Evolutionary conservation across 1,284 basidiomycete genomes (phyloP), one percentile per base, ranked within the genome.

Genomic region (Ganoderma sinense): DNA sequence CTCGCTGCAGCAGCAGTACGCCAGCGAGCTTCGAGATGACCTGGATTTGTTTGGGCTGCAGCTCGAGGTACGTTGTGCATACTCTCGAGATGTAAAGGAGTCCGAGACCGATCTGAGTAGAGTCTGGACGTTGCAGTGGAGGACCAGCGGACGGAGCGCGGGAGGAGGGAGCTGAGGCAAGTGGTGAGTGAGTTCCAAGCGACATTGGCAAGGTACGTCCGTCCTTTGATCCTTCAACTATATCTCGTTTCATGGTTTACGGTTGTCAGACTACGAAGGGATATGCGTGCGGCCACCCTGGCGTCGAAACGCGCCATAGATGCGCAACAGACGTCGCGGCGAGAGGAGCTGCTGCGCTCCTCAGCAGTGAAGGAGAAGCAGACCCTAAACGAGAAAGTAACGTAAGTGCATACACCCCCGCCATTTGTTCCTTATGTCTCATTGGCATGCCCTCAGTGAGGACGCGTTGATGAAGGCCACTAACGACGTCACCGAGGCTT

Each of bases 401-500:
- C 83, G 91, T 90, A 70, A 66, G 88, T 11, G 23, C 23, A 51
- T 48, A 26, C 87, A 14, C 33, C 40, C 40, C 16, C 29, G 31
- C 26, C 18, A 26, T 36, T 69, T 26, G 10, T 56, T n/a, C 29
- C n/a, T 41, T 65, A 33, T 11, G 53, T 39, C 58, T 53, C 61
- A 59, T 31, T 20, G 48, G 39, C 43, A 40, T 58, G 13, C 36
- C 20, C 33, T 11, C 65, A 94, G 91, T 10, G 96, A 96, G 72
- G 96, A 98, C 75, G 88, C 88, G 0, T 85, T 98, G 11, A 96
- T 97, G 91, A 91, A 91, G 74, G 91, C 95, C 31, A 95, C 92
- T 69, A 89, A 93, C 74, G 90, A 97, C 74, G 94, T 98, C 16
- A 97, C 96, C 0, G 91, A 94, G 61, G 90, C 95, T 2, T 83